Evolutionary conservation across 306 rosid species (phyloP).

Genomic region (Ormosia emarginata): DNA sequence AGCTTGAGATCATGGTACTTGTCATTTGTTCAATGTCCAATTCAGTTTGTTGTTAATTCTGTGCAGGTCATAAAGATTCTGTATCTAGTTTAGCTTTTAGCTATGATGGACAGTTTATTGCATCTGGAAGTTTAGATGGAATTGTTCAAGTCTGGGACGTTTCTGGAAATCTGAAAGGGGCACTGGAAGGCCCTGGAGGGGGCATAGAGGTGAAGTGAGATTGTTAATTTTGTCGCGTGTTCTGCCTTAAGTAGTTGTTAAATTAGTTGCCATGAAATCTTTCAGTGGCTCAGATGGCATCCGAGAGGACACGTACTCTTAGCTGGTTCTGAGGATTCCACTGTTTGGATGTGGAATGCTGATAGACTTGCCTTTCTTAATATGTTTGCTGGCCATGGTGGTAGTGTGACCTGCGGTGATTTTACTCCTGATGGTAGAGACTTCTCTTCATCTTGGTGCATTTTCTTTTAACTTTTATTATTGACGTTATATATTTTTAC

Average conservation of each 20-base stretch:
- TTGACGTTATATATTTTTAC: neutral
- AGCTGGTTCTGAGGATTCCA: constrained; percentile 86
- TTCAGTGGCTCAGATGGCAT: constrained; percentile 95
- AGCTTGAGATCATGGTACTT: constrained; percentile 1
- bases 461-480: neutral
- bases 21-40: neutral
- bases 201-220: constrained; percentile 68
- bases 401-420: constrained; percentile 85
- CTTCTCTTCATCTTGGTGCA: constrained; percentile 25
- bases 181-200: constrained; percentile 76
- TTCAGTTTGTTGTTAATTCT: neutral
- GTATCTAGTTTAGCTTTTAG: constrained; percentile 76
- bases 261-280: constrained; percentile 26
- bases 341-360: constrained; percentile 93
- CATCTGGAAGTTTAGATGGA: constrained; percentile 85
- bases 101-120: constrained; percentile 71
- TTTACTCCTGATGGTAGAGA: constrained; percentile 91
- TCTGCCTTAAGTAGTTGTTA: neutral
- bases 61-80: constrained; percentile 76
- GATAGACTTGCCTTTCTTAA: constrained; percentile 52
- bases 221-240: neutral
- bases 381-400: constrained; percentile 71
- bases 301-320: constrained; percentile 78
- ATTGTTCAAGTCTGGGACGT: constrained; percentile 71
- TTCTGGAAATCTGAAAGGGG: constrained; percentile 45